Conservation (phyloP, 1,139 yeast species). For the Nakaseomyces bracarensis region DNA sequence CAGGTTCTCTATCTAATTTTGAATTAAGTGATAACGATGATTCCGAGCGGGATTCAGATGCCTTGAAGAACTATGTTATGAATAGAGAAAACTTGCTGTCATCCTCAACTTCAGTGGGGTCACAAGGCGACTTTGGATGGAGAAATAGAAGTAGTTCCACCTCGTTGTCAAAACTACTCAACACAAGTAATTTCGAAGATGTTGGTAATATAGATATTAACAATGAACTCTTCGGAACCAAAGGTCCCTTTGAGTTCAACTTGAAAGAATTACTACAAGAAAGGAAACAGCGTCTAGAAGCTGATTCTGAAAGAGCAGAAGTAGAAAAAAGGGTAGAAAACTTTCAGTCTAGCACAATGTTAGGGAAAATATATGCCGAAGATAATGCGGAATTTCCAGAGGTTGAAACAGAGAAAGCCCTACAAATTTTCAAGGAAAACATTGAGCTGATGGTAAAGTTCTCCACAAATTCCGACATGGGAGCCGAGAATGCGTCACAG, state of each 20-base stretch:
- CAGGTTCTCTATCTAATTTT: constrained; percentile 29
- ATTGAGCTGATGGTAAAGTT: constrained; percentile 7
- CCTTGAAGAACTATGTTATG: background rate
- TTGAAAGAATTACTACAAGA: background rate
- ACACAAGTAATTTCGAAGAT: background rate
- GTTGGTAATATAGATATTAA: background rate
- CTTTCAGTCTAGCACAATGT: constrained; percentile 1
- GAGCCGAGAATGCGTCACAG: too few species aligned
- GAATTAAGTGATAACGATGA: constrained; percentile 23
- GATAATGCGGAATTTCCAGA: background rate
- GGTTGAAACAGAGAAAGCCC: constrained; percentile 4
- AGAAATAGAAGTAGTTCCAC: background rate
- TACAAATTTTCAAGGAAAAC: constrained; percentile 6
- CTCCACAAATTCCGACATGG: background rate
- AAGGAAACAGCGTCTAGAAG: background rate
- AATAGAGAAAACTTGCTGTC: constrained; percentile 4
- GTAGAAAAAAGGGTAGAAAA: background rate
- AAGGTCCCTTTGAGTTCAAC: background rate
- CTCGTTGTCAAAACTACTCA: constrained; percentile 1
- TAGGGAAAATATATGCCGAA: background rate
- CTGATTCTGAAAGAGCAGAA: background rate
- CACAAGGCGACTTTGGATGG: constrained; percentile 3
- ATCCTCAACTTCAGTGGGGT: constrained; percentile 3
- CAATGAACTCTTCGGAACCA: background rate
- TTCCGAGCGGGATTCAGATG: constrained; percentile 4